Evolutionary conservation across 179 eudicot species (phyloP).

Genomic region (Beta lomatogona): DNA sequence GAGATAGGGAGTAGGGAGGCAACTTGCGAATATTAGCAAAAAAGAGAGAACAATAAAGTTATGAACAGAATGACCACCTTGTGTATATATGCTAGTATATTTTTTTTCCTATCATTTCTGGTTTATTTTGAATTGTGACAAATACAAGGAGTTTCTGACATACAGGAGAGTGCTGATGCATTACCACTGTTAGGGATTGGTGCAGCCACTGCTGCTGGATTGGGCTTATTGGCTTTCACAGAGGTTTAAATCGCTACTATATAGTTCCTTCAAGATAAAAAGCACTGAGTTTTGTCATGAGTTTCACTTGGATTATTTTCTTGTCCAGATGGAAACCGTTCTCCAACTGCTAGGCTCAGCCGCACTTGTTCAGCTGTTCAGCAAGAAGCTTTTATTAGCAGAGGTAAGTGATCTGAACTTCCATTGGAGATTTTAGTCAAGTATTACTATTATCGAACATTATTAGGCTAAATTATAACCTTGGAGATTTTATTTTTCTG

Average conservation of each 20-base stretch:
- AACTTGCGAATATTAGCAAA: no score
- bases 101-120: not conserved
- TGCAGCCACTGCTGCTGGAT: constrained; percentile 84
- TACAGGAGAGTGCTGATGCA: constrained; percentile 64
- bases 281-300: constrained; percentile 8
- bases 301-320: not conserved
- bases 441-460: not conserved
- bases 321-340: constrained; percentile 76
- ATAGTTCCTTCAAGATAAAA: not conserved
- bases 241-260: constrained; percentile 51
- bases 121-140: not conserved
- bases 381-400: constrained; percentile 89
- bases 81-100: not conserved
- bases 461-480: not conserved
- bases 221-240: constrained; percentile 66
- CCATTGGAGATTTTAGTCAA: not conserved
- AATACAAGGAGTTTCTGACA: constrained; percentile 6
- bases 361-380: constrained; percentile 72
- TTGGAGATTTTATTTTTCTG: no score
- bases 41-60: not conserved
- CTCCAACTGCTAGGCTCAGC: constrained; percentile 90
- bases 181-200: constrained; percentile 54
- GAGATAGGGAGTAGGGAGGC: no score
- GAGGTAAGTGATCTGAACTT: constrained; percentile 52
- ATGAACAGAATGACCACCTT: not conserved